phyloP scores from a whole-genome alignment of 768 basidiomycete genomes.

The Leccinum pellstonianum region DNA sequence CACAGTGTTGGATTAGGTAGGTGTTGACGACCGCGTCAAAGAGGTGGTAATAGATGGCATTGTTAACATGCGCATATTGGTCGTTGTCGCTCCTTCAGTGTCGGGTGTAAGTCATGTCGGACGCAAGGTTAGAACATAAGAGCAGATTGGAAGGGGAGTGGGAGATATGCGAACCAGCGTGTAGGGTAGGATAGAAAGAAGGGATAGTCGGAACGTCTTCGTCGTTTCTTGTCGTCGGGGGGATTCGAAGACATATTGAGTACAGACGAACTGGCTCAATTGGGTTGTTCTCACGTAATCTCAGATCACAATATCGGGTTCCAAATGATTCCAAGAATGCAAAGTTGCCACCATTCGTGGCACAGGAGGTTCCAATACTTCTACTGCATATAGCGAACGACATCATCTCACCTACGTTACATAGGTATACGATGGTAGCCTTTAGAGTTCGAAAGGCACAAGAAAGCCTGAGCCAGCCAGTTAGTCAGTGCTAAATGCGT shows the following conservation, averaged over 20 bases:
- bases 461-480: neutral
- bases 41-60: constrained; percentile 75
- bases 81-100: constrained; percentile 79
- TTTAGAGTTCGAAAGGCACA: neutral
- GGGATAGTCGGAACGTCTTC: constrained; percentile 51
- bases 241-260: neutral
- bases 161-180: constrained; percentile 51
- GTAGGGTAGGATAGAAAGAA: constrained; percentile 66
- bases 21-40: constrained; percentile 83
- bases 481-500: neutral
- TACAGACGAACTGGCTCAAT: too few relatives aligned
- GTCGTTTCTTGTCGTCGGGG: constrained; percentile 32
- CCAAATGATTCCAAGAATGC: too few relatives aligned
- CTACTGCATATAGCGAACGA: neutral
- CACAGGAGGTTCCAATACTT: neutral
- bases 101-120: neutral
- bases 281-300: too few relatives aligned
- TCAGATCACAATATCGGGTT: too few relatives aligned
- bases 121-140: constrained; percentile 8
- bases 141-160: neutral
- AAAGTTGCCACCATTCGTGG: neutral
- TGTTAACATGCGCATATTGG: constrained; percentile 82
- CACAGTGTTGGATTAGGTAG: constrained; percentile 69
- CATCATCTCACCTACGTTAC: neutral
- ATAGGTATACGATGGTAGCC: neutral